Percentiles rank a stretch among this genome's conserved stretches.
Evolutionary conservation across 331 rosid genomes (phyloP).

Genomic region (Rosa hybrid): DNA sequence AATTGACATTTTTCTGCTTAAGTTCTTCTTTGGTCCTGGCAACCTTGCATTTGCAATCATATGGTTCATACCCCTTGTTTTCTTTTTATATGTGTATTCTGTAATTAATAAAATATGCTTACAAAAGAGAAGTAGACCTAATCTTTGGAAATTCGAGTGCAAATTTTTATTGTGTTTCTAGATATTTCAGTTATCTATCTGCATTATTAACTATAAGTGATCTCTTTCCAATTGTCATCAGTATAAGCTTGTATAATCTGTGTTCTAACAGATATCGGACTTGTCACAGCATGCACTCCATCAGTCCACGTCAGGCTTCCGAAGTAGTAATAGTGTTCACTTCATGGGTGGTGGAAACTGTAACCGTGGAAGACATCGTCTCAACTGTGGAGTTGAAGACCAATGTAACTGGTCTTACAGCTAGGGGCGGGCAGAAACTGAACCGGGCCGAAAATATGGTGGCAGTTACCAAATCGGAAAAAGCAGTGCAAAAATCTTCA

Average conservation of each 20-base stretch:
- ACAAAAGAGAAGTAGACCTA: background rate
- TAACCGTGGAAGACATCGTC: background rate
- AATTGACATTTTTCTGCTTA: background rate
- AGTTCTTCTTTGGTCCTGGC: background rate
- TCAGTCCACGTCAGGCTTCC: too few relatives aligned
- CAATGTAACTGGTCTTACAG: constrained; percentile 24
- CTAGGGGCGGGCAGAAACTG: too few relatives aligned
- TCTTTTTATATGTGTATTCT: background rate
- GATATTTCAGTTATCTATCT: background rate
- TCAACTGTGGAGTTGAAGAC: constrained; percentile 37
- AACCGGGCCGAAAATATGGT: too few relatives aligned
- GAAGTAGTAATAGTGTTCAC: too few relatives aligned
- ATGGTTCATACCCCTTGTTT: background rate
- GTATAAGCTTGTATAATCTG: constrained; percentile 19
- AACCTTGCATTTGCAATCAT: background rate
- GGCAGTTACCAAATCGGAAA: too few relatives aligned
- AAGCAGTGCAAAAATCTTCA: too few relatives aligned
- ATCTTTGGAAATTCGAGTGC: background rate
- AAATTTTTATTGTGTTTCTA: background rate
- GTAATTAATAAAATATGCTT: background rate
- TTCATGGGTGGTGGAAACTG: too few relatives aligned
- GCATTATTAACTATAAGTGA: background rate
- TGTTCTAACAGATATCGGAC: background rate
- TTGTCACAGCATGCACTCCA: too few relatives aligned
- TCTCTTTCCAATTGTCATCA: background rate